Conservation (phyloP, 495 filamentous ascomycete genomes). For the Parachaetomium inaequale region DNA sequence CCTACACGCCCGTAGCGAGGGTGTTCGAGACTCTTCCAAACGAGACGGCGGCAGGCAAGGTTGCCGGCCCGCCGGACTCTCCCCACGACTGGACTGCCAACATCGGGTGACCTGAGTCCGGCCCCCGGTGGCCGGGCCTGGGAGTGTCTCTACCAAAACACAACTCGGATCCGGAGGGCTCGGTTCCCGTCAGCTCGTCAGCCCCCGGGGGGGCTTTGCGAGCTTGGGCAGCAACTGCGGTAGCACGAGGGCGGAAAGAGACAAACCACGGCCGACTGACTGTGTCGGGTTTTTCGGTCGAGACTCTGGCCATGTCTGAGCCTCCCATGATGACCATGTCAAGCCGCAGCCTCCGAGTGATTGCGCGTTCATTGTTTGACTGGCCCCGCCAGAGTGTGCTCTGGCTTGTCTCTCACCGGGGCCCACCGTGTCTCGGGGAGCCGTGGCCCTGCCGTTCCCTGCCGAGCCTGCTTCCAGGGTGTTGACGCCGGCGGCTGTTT, state of each 20-base stretch:
- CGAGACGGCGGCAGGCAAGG: neutral
- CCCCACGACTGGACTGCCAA: neutral
- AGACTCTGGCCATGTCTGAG: neutral
- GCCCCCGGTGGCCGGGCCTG: neutral
- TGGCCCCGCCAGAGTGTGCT: slow-evolving; percentile 1
- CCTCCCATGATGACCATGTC: no score
- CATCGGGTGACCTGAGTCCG: neutral
- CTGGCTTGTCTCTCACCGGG: slow-evolving; percentile 12
- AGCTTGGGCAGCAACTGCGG: slow-evolving; percentile 10
- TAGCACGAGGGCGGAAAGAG: slow-evolving; percentile 2
- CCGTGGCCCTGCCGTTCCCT: neutral
- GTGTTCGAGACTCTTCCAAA: slow-evolving; percentile 1
- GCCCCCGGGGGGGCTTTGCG: neutral
- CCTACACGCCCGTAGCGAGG: neutral
- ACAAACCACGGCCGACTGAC: neutral
- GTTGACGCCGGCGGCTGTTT: neutral
- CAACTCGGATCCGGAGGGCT: neutral
- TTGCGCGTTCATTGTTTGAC: neutral
- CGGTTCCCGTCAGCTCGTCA: neutral
- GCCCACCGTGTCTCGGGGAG: slow-evolving; percentile 8
- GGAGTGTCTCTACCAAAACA: neutral
- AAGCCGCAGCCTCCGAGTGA: neutral
- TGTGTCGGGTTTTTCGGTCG: neutral
- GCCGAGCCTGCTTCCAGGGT: neutral
- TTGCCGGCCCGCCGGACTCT: neutral